Conservation (phyloP, 495 filamentous ascomycete genomes). For the Paragyromitra xinjiangensis region DNA sequence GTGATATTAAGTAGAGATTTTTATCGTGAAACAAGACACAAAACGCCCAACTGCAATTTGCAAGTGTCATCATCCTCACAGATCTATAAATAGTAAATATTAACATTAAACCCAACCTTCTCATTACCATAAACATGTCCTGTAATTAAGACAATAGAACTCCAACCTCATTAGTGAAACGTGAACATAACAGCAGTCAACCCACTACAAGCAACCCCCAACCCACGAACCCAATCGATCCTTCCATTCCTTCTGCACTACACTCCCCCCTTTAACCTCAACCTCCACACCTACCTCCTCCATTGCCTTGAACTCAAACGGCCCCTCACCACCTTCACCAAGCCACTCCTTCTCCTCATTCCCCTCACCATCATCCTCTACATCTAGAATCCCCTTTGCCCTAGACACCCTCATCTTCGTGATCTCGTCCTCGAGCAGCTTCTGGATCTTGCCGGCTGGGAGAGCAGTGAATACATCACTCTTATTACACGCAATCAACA, state of each 20-base stretch:
- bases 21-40: background rate
- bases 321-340: slow-evolving; percentile 76
- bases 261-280: slow-evolving; percentile 79
- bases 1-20: background rate
- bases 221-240: slow-evolving; percentile 84
- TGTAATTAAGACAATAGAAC: slow-evolving; percentile 15
- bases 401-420: slow-evolving; percentile 78
- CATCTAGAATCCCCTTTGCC: slow-evolving; percentile 82
- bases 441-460: slow-evolving; percentile 78
- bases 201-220: slow-evolving; percentile 64
- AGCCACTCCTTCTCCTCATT: slow-evolving; percentile 83
- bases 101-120: slow-evolving; percentile 39
- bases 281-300: slow-evolving; percentile 82
- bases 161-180: slow-evolving; percentile 9
- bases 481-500: slow-evolving; percentile 92
- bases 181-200: background rate
- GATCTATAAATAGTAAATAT: slow-evolving; percentile 15
- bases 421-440: slow-evolving; percentile 81
- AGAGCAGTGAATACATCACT: slow-evolving; percentile 93
- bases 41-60: background rate
- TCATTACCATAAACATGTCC: slow-evolving; percentile 12
- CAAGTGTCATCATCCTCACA: background rate
- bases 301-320: slow-evolving; percentile 82
- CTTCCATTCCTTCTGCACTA: slow-evolving; percentile 69
- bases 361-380: slow-evolving; percentile 67